These are phyloP conservation scores for Blastocladiella britannica DNA, from an alignment of 192 early-diverging fungal species.

Conservation along the genomic window DNA sequence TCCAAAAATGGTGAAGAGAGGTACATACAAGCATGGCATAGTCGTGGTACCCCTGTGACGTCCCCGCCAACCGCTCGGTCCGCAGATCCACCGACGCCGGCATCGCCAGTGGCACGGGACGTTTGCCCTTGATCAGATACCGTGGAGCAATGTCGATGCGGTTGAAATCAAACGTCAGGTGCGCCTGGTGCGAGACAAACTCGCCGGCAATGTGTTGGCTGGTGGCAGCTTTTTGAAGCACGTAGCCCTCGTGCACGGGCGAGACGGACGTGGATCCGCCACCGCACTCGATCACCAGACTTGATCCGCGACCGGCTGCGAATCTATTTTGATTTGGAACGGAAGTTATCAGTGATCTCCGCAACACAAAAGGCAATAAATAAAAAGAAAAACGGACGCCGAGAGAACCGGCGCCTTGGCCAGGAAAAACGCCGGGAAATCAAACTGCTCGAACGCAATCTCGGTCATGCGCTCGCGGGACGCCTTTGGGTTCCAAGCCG, in stretches of 20 bases:
- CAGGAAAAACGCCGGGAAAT: constrained; percentile 81
- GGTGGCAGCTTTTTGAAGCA: constrained; percentile 59
- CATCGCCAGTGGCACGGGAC: constrained; percentile 44
- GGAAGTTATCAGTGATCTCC: no score
- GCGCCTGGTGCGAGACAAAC: constrained; percentile 47
- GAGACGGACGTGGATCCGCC: constrained; percentile 68
- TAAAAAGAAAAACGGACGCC: constrained; percentile 30
- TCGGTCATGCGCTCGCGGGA: constrained; percentile 71
- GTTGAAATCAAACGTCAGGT: constrained; percentile 31
- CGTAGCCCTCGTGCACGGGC: constrained; percentile 94
- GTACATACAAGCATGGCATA: no score
- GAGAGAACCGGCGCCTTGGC: constrained; percentile 79
- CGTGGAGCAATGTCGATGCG: constrained; percentile 53
- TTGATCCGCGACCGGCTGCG: constrained; percentile 65
- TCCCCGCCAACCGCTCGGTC: constrained; percentile 46
- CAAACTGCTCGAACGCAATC: constrained; percentile 84
- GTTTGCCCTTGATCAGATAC: constrained; percentile 60
- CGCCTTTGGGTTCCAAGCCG: constrained; percentile 73
- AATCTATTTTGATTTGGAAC: no score
- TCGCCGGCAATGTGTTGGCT: constrained; percentile 62
- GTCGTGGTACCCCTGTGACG: constrained; percentile 31
- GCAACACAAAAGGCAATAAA: constrained; percentile 2
- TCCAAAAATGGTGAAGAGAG: no score
- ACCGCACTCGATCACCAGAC: constrained; percentile 82
- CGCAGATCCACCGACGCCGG: constrained; percentile 29